Percentiles rank a stretch among this genome's conserved stretches.
These are phyloP conservation scores for Myriosclerotinia duriaeana DNA, from an alignment of 2,329 filamentous ascomycete genomes.

Conservation along the genomic window DNA sequence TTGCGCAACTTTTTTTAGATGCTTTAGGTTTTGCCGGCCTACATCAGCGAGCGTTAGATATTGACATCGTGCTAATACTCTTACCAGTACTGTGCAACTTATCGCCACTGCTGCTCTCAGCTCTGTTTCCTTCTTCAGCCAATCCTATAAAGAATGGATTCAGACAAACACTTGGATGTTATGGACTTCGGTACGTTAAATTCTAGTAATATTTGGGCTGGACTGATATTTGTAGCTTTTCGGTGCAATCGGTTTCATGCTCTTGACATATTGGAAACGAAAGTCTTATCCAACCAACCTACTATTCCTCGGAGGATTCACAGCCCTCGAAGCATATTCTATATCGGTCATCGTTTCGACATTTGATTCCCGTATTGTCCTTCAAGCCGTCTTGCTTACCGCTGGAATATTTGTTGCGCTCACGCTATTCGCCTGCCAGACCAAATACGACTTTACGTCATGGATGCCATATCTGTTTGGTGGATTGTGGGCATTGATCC, in stretches of 20 bases:
- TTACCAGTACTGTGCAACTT: slow-evolving; percentile 74
- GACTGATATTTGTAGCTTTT: slow-evolving; percentile 55
- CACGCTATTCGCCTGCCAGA: slow-evolving; percentile 90
- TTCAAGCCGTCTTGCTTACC: slow-evolving; percentile 88
- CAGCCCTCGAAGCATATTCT: slow-evolving; percentile 86
- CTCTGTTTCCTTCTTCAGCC: slow-evolving; percentile 81
- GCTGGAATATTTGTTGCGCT: slow-evolving; percentile 77
- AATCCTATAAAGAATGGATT: slow-evolving; percentile 80
- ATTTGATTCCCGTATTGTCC: slow-evolving; percentile 78
- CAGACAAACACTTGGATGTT: slow-evolving; percentile 80
- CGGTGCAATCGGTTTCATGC: slow-evolving; percentile 79
- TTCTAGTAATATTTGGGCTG: slow-evolving; percentile 1
- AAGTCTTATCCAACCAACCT: slow-evolving; percentile 95
- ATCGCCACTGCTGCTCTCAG: slow-evolving; percentile 79
- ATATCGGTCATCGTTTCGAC: slow-evolving; percentile 91
- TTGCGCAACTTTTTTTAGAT: neutral
- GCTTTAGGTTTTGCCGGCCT: neutral
- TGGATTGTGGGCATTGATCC: slow-evolving; percentile 80
- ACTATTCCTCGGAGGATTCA: slow-evolving; percentile 87
- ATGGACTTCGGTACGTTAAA: slow-evolving; percentile 67
- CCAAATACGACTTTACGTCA: slow-evolving; percentile 95
- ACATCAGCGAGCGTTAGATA: neutral
- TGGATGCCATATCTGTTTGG: slow-evolving; percentile 97
- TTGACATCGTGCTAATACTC: slow-evolving; percentile 18
- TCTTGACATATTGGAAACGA: slow-evolving; percentile 91